Conservation (phyloP, 2,329 filamentous ascomycete genomes). For the Fusarium newnesense region DNA sequence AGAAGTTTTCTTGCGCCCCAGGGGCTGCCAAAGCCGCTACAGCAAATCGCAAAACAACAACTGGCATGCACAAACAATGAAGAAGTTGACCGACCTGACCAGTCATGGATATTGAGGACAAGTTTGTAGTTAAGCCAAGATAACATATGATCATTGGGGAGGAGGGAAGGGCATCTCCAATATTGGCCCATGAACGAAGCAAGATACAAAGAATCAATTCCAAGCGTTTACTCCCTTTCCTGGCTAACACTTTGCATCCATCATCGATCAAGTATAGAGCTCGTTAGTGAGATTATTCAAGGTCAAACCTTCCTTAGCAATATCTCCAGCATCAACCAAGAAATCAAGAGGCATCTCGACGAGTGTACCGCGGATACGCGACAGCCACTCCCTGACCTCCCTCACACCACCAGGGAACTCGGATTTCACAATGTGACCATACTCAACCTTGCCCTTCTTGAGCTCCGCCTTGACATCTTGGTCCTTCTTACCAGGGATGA, state of each 20-base stretch:
- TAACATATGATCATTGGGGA: no score
- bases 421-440: constrained; percentile 87
- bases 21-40: no score
- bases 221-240: not conserved
- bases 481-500: constrained; percentile 65
- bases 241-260: not conserved
- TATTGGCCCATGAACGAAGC: not conserved
- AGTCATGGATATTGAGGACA: no score
- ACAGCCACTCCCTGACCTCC: constrained; percentile 78
- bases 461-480: constrained; percentile 58
- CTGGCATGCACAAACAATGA: no score
- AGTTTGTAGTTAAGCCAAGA: no score
- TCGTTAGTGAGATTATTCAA: constrained; percentile 78
- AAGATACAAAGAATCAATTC: not conserved
- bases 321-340: constrained; percentile 79
- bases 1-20: no score
- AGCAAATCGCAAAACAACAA: no score
- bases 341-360: constrained; percentile 95
- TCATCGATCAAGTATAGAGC: constrained; percentile 68
- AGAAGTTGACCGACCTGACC: no score
- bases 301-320: constrained; percentile 82
- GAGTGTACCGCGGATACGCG: constrained; percentile 73
- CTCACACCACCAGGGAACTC: constrained; percentile 78
- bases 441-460: constrained; percentile 72
- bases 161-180: not conserved